These are phyloP conservation scores for Fomitopsis pulvina DNA, from an alignment of 768 basidiomycete genomes.

Conservation along the genomic window DNA sequence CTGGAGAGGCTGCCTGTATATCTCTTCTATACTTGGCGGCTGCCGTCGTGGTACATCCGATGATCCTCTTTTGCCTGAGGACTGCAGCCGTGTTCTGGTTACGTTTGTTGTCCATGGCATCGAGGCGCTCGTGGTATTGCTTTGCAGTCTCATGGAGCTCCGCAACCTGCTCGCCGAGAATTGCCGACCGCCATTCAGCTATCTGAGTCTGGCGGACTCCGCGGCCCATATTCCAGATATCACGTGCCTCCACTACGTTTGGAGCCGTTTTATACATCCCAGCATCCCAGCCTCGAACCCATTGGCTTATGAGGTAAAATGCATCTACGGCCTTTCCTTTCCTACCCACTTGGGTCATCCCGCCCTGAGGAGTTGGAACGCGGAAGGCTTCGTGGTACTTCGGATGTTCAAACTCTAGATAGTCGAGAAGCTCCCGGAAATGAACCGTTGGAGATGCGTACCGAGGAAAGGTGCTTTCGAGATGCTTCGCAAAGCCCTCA, in stretches of 20 bases:
- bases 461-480: conserved; percentile 25
- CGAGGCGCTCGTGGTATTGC: conserved; percentile 36
- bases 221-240: conserved; percentile 34
- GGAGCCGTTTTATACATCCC: conserved; percentile 31
- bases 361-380: conserved; percentile 34
- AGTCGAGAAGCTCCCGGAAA: conserved; percentile 29
- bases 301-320: conserved; percentile 40
- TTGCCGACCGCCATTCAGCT: conserved; percentile 28
- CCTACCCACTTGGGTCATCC: conserved; percentile 39
- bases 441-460: conserved; percentile 20
- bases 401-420: conserved; percentile 46
- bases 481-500: neutral
- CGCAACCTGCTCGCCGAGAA: conserved; percentile 29
- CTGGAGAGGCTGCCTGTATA: conserved; percentile 39
- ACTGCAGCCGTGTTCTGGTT: conserved; percentile 26
- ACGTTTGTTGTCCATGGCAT: conserved; percentile 30
- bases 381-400: conserved; percentile 40
- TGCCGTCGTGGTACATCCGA: conserved; percentile 64
- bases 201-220: conserved; percentile 21
- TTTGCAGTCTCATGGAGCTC: conserved; percentile 25
- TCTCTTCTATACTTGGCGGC: conserved; percentile 52
- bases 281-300: conserved; percentile 39
- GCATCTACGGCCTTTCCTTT: conserved; percentile 28
- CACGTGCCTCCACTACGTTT: conserved; percentile 16
- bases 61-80: conserved; percentile 43